phyloP scores from a whole-genome alignment of 805 yeast species.

The Candida sakaeoensis region DNA sequence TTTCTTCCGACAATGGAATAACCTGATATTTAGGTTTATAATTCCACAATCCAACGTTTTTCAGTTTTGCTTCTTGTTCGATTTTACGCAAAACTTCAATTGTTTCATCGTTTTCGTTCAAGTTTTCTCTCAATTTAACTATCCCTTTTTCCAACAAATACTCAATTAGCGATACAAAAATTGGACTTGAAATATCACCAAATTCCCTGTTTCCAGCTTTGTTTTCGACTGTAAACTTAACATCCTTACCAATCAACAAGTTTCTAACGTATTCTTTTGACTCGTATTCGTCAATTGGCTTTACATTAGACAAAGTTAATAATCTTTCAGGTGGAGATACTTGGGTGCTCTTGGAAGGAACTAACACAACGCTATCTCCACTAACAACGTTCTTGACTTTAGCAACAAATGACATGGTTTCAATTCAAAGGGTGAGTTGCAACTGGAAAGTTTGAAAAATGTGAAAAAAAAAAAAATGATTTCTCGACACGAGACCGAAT shows the following conservation, averaged over 20 bases:
- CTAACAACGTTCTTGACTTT: constrained; percentile 68
- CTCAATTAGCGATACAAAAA: constrained; percentile 56
- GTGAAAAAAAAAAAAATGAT: neutral
- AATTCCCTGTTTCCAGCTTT: constrained; percentile 60
- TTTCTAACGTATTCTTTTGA: constrained; percentile 60
- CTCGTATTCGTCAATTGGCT: constrained; percentile 51
- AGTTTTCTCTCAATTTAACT: constrained; percentile 59
- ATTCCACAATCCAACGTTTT: constrained; percentile 57
- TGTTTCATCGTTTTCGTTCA: constrained; percentile 37
- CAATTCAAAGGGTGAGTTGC: neutral
- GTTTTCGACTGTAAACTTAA: constrained; percentile 57
- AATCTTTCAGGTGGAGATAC: constrained; percentile 52
- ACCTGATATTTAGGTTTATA: constrained; percentile 14
- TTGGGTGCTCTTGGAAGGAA: constrained; percentile 43
- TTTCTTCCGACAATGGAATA: constrained; percentile 26
- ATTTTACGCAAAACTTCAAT: constrained; percentile 34
- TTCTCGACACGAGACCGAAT: neutral
- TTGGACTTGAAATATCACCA: constrained; percentile 67
- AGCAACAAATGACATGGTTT: constrained; percentile 33
- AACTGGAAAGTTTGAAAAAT: neutral
- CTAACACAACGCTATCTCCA: constrained; percentile 65
- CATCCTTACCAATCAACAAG: constrained; percentile 60
- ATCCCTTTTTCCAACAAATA: constrained; percentile 55
- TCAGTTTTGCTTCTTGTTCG: constrained; percentile 50
- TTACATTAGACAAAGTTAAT: constrained; percentile 61